Evolutionary conservation across 768 basidiomycete species (phyloP).

Genomic region (Rhodotorula kratochvilovae): DNA sequence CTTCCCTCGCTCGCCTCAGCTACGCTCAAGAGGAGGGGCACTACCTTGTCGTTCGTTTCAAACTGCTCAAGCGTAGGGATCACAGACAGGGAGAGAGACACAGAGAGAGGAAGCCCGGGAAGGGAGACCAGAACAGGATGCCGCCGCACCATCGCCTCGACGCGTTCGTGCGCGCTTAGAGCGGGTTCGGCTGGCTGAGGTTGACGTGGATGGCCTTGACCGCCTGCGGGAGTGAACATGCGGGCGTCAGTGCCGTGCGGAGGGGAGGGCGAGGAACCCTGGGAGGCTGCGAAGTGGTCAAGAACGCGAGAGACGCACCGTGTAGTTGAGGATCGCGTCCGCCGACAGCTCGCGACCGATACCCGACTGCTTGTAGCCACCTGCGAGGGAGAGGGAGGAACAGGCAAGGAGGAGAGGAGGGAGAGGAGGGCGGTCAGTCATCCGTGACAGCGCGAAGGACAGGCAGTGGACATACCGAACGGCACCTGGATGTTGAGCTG

Average conservation of each 20-base stretch:
- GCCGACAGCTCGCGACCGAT: conserved; percentile 47
- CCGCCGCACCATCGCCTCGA: too few relatives aligned
- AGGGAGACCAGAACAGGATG: too few relatives aligned
- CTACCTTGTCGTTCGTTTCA: too few relatives aligned
- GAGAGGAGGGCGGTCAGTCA: conserved; percentile 6
- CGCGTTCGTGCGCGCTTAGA: conserved; percentile 7
- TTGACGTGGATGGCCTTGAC: conserved; percentile 36
- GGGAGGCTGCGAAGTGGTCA: too few relatives aligned
- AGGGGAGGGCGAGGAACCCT: not conserved
- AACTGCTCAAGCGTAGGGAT: too few relatives aligned
- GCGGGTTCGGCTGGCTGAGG: conserved; percentile 24
- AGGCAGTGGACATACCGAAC: not conserved
- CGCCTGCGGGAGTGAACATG: not conserved
- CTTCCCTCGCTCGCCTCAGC: too few relatives aligned
- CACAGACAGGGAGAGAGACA: too few relatives aligned
- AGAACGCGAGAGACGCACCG: not conserved
- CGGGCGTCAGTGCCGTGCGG: too few relatives aligned
- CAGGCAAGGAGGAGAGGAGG: conserved; percentile 11
- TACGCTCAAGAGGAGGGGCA: too few relatives aligned
- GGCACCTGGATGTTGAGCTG: not conserved
- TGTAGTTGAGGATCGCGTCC: conserved; percentile 35
- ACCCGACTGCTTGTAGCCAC: conserved; percentile 51
- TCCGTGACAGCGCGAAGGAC: not conserved
- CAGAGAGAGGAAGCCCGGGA: too few relatives aligned
- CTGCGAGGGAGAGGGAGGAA: conserved; percentile 42